Evolutionary conservation across 305 asterid genomes (phyloP).

Genomic region (Ruellia speciosa): DNA sequence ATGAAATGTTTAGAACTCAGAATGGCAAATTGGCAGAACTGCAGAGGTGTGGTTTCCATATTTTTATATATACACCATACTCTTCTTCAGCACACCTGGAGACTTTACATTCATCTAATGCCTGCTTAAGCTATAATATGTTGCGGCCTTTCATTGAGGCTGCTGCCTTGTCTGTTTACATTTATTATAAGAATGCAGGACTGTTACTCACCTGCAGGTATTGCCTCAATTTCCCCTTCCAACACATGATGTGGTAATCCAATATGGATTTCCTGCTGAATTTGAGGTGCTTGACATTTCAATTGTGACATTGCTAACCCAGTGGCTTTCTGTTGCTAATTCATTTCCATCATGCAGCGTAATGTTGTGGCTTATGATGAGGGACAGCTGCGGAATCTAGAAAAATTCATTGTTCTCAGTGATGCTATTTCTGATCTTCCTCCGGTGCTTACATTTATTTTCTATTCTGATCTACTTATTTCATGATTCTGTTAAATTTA

Average conservation of each 20-base stretch:
- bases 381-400: constrained; percentile 56
- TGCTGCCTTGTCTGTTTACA: constrained; percentile 5
- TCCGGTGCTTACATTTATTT: constrained; percentile 37
- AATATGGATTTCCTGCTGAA: constrained; percentile 68
- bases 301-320: constrained; percentile 6
- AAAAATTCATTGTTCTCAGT: constrained; percentile 48
- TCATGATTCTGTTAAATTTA: constrained; percentile 18
- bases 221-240: constrained; percentile 89
- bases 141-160: too few species aligned
- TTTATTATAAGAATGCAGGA: constrained; percentile 16
- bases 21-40: too few species aligned
- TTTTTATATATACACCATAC: not conserved
- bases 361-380: constrained; percentile 82
- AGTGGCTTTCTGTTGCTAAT: constrained; percentile 17
- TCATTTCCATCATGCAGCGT: constrained; percentile 47
- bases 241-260: constrained; percentile 69
- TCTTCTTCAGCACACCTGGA: not conserved
- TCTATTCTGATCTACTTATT: constrained; percentile 14
- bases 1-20: not conserved
- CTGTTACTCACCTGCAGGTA: constrained; percentile 37
- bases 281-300: constrained; percentile 57
- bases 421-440: constrained; percentile 90
- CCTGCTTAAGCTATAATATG: too few species aligned
- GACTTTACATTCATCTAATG: not conserved
- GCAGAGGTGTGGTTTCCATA: too few species aligned